phyloP scores from a whole-genome alignment of 257 asterid species.

The Lantana camara region DNA sequence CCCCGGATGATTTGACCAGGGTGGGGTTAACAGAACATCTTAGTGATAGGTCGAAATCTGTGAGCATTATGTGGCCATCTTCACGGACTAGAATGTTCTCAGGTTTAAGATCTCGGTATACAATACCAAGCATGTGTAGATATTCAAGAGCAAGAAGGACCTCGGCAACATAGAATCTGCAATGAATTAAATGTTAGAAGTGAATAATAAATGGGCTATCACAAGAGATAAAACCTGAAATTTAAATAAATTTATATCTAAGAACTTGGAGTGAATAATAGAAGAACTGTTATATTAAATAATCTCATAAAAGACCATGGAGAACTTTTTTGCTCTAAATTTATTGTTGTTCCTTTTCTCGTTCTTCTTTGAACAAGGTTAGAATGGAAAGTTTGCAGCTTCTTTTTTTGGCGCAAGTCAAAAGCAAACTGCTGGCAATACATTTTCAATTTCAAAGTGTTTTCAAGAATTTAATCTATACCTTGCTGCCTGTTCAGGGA shows the following conservation, averaged over 20 bases:
- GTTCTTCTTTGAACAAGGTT: too few relatives aligned
- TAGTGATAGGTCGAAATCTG: constrained; percentile 77
- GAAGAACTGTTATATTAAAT: too few relatives aligned
- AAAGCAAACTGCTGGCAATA: constrained; percentile 1
- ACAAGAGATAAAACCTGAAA: background rate
- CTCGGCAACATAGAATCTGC: constrained; percentile 81
- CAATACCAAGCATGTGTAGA: constrained; percentile 78
- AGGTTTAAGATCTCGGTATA: constrained; percentile 75
- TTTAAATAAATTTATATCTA: too few relatives aligned
- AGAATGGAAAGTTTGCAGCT: background rate
- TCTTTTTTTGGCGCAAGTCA: too few relatives aligned
- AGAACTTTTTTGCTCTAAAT: too few relatives aligned
- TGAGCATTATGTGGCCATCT: constrained; percentile 86
- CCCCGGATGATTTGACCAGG: constrained; percentile 48
- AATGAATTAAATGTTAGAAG: constrained; percentile 18
- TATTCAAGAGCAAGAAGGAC: constrained; percentile 78
- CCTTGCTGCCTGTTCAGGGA: constrained; percentile 79
- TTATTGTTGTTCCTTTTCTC: too few relatives aligned
- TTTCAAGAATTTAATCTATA: constrained; percentile 25
- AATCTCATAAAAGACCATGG: too few relatives aligned
- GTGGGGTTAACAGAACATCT: constrained; percentile 69
- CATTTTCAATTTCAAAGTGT: too few relatives aligned
- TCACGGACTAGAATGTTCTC: constrained; percentile 74
- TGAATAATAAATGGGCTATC: background rate
- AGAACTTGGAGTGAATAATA: too few relatives aligned